Evolutionary conservation across 164 flowering plant genomes (phyloP), one percentile per base, ranked within the genome.

Genomic region (Vitis rupestris): DNA sequence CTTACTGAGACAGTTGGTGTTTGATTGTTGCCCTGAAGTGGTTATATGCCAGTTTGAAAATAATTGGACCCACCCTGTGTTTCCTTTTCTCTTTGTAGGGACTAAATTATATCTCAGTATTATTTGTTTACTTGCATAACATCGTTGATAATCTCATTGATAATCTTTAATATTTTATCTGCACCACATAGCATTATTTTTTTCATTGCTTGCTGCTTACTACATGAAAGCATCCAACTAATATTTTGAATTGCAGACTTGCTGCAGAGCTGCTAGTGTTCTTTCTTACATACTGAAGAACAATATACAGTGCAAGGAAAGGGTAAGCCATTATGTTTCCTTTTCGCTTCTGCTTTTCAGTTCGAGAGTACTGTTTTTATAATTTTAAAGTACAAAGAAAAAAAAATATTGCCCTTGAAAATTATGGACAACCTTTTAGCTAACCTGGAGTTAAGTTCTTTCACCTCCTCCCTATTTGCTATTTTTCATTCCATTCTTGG

Each of bases 231-330:
- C 10, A 29, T 62, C n/a, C 16, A 14, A 74, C 77, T 78, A 55
- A 66, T 59, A 57, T 64, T 72, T 74, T 75, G 30, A 73, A 66
- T 9, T 78, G 82, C 92, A 95, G 99, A 86, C 85, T 69, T 90
- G 94, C 81, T 82, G 90, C 83, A 81, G 97, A 72, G 97, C 99
- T 80, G 93, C 98, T 60, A 90, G 97, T 76, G 92, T 96, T 77
- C 97, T 96, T 63, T 82, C 95, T 64, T 90, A 96, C 80, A 57
- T 93, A 19, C 70, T 96, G 69, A 86, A 88, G 90, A 93, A 89
- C 78, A 96, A 96, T 71, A 56, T 65, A 55, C 90, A 84, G 52
- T 89, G 98, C 86, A 95, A 93, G 81, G 98, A 93, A 78, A 84
- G 72, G 97, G 98, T 94, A 82, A 51, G 82, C 15, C 16, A 50